Evolutionary conservation across 2,329 filamentous ascomycete species (phyloP), one percentile per base, ranked within the genome.

Genomic region (Cordyceps tenuipes): DNA sequence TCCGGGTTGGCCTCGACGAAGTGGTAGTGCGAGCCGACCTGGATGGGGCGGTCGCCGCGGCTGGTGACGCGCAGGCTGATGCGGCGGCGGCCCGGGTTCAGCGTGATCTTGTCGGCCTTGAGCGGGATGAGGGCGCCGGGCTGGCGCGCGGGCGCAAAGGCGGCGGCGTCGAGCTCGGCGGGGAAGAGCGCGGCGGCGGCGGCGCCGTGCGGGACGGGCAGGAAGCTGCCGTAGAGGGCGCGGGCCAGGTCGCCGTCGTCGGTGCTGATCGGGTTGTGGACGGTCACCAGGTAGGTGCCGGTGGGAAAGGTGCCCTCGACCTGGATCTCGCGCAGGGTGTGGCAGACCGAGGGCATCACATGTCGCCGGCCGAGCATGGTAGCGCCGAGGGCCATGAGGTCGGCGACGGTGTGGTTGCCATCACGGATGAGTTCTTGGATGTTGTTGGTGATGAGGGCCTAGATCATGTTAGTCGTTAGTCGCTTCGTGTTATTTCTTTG

Each of bases 391-490:
- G 85, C 79, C 92, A 97, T 97, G 70, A 97, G 89, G 72, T 96
- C 91, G 44, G 92, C 88, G 58, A 97, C 93, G 15, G 83, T 89
- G 76, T 97, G 90, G 66, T 88, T 86, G 71, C 93, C 93, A 93
- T 97, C 93, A 72, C 93, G 92, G 72, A 97, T 95, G 68, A 97
- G 87, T 82, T 97, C 93, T 74, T 97, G 93, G 54, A 97, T 82
- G 72, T 92, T 92, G 71, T 84, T 91, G 63, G 92, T 87, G 69
- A 97, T 95, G 65, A 92, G 82, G 31, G 88, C 88, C 86, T 89
- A 54, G 5, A 44, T 46, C 23, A 52, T 63, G 62, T 64, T 59
- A 64, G 46, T 21, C 21, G n/a, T 29, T 59, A 64, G 46, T 21
- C 21, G n/a, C 19, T 41, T 41, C 29, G 29, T 29, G 29, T 13